Percentiles rank a stretch among this genome's conserved stretches.
These are phyloP conservation scores for Dittrichia graveolens DNA, from an alignment of 129 eudicot genomes.

Conservation along the genomic window DNA sequence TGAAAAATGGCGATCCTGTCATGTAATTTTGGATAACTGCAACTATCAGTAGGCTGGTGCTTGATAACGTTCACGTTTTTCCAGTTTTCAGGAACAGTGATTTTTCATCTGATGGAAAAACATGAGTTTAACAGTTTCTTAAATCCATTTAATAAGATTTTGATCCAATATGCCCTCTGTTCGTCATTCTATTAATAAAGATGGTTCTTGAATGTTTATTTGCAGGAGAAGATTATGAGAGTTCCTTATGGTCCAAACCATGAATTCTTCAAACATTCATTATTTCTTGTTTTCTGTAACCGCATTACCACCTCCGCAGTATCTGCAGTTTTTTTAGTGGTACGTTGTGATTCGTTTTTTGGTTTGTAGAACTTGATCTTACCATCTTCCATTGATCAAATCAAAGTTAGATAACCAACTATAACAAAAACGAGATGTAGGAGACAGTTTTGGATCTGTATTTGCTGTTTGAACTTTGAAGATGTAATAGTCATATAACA, in stretches of 20 bases:
- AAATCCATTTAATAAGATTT: not conserved
- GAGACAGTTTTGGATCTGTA: not conserved
- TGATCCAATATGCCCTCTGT: not conserved
- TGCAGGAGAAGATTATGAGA: constrained; percentile 99
- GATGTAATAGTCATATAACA: not conserved
- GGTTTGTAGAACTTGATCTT: constrained; percentile 14
- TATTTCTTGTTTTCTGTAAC: constrained; percentile 98
- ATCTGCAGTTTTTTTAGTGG: constrained; percentile 81
- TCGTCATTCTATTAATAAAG: not conserved
- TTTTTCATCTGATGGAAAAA: not conserved
- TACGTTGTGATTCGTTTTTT: constrained; percentile 28
- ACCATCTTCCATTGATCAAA: not conserved
- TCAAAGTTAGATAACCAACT: not conserved
- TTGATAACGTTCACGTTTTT: not conserved
- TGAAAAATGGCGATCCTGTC: not conserved
- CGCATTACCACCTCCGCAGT: constrained; percentile 91
- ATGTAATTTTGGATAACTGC: not conserved
- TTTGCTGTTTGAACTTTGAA: not conserved
- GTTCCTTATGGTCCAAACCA: constrained; percentile 88
- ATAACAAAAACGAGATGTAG: not conserved
- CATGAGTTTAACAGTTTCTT: not conserved
- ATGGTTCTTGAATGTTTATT: constrained; percentile 11
- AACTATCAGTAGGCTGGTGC: not conserved
- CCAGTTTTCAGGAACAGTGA: not conserved
- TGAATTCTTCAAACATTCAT: constrained; percentile 78